phyloP scores from a whole-genome alignment of 495 filamentous ascomycete species.

The Echria macrotheca region DNA sequence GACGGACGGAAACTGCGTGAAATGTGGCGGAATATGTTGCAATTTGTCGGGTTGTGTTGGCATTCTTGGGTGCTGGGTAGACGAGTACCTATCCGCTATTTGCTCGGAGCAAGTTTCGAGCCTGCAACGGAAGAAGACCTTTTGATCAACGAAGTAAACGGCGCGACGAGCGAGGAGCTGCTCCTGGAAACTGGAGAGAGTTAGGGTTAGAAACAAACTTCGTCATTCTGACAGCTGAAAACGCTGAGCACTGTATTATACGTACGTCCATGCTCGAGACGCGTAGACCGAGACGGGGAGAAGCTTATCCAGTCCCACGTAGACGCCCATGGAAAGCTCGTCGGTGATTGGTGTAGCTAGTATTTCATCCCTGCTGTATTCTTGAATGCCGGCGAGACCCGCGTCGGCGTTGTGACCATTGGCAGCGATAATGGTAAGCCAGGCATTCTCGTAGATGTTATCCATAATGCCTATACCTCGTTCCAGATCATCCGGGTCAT shows the following conservation, averaged over 20 bases:
- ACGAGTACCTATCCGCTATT: neutral
- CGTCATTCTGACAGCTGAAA: neutral
- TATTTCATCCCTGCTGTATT: neutral
- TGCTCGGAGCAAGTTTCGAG: neutral
- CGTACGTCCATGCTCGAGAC: neutral
- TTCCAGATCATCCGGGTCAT: neutral
- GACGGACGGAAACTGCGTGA: neutral
- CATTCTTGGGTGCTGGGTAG: too few relatives aligned
- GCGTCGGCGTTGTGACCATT: neutral
- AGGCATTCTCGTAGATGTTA: neutral
- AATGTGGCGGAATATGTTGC: neutral
- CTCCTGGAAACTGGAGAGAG: neutral
- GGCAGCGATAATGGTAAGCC: neutral
- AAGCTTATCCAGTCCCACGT: neutral
- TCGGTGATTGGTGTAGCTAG: neutral
- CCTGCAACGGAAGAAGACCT: neutral
- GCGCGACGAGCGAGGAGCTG: neutral
- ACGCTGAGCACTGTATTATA: neutral
- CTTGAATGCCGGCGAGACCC: neutral
- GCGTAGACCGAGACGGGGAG: neutral
- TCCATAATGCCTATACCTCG: neutral
- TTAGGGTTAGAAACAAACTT: neutral
- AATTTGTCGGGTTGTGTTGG: too few relatives aligned
- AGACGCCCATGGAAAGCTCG: neutral
- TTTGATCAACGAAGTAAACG: neutral